Percentiles rank a stretch among this genome's conserved stretches.
These are phyloP conservation scores for Fusarium napiforme DNA, from an alignment of 2,329 filamentous ascomycete genomes.

Conservation along the genomic window DNA sequence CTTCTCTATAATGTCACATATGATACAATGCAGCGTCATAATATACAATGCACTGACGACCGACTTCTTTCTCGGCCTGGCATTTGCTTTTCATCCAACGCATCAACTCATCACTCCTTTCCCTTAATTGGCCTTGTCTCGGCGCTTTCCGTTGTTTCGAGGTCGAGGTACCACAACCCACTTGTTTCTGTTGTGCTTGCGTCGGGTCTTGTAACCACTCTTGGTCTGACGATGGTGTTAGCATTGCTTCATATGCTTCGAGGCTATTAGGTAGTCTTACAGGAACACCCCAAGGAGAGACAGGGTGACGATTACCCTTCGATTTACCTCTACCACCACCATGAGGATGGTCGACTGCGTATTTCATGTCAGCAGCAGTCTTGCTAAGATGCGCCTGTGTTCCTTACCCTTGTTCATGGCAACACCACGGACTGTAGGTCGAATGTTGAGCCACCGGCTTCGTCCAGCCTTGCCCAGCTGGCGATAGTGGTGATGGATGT, in stretches of 20 bases:
- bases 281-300: constrained; percentile 95
- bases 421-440: constrained; percentile 94
- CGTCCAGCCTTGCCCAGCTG: constrained; percentile 96
- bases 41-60: constrained; percentile 45
- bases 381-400: not conserved
- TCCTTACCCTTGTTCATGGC: constrained; percentile 93
- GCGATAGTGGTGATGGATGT: constrained; percentile 88
- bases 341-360: constrained; percentile 88
- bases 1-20: constrained; percentile 49
- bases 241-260: not conserved
- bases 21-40: constrained; percentile 48
- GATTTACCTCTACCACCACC: constrained; percentile 99
- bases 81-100: constrained; percentile 23
- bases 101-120: constrained; percentile 30
- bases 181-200: constrained; percentile 89
- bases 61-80: constrained; percentile 17
- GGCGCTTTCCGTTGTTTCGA: constrained; percentile 92
- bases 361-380: constrained; percentile 25
- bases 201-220: constrained; percentile 90
- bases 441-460: constrained; percentile 91
- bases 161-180: constrained; percentile 85
- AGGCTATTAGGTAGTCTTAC: constrained; percentile 66
- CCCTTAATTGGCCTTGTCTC: constrained; percentile 65
- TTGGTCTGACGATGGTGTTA: constrained; percentile 66
- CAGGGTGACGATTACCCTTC: constrained; percentile 95